These are phyloP conservation scores for Alternaria brassicicola DNA, from an alignment of 2,329 filamentous ascomycete genomes.

Conservation along the genomic window DNA sequence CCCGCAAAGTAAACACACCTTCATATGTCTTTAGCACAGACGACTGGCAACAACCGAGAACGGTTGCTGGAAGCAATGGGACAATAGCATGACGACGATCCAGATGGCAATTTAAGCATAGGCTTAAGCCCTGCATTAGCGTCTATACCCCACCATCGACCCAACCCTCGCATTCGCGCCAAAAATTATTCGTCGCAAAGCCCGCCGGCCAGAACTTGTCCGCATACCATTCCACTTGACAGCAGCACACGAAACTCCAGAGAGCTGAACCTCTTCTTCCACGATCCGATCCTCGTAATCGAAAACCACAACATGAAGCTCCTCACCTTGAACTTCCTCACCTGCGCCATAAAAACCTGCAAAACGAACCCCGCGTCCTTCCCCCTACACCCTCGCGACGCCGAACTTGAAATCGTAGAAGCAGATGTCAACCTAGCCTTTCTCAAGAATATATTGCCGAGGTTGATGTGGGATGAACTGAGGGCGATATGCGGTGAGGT, in stretches of 20 bases:
- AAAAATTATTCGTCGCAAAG: slow-evolving; percentile 9
- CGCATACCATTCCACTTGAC: slow-evolving; percentile 47
- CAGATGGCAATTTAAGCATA: slow-evolving; percentile 23
- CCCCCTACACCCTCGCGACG: slow-evolving; percentile 89
- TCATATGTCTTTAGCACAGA: not conserved
- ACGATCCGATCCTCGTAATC: not conserved
- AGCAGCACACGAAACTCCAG: not conserved
- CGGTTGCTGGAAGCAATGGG: not conserved
- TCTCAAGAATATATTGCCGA: slow-evolving; percentile 81
- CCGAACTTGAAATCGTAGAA: slow-evolving; percentile 84
- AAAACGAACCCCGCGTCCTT: slow-evolving; percentile 80
- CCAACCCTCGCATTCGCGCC: not conserved
- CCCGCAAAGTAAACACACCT: not conserved
- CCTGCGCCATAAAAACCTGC: slow-evolving; percentile 94
- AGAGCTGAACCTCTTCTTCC: not conserved
- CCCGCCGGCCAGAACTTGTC: not conserved
- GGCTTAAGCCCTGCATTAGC: slow-evolving; percentile 22
- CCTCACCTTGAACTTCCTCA: slow-evolving; percentile 93
- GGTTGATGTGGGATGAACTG: slow-evolving; percentile 87
- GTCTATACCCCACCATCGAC: slow-evolving; percentile 1
- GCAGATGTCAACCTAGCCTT: slow-evolving; percentile 81
- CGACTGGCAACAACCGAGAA: not conserved
- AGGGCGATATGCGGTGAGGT: slow-evolving; percentile 78
- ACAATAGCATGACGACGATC: not conserved
- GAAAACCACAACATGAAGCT: slow-evolving; percentile 73